Conservation (phyloP, 306 rosid genomes). For the Gleditsia sinensis region DNA sequence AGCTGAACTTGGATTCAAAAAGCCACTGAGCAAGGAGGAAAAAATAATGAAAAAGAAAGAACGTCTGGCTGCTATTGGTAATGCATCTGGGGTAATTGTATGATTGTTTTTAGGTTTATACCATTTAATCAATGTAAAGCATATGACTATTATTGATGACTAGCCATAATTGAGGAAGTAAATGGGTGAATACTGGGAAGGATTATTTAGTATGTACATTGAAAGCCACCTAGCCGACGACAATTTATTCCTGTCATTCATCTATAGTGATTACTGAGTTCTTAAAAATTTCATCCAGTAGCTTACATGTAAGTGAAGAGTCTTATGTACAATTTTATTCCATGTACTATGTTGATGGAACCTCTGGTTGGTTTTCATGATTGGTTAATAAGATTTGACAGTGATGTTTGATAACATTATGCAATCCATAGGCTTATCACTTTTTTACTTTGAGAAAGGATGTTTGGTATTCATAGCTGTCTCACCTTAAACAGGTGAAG, state of each 20-base stretch:
- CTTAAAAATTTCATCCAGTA: neutral
- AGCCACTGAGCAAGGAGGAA: constrained; percentile 90
- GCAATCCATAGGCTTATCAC: constrained; percentile 23
- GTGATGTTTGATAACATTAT: too few species aligned
- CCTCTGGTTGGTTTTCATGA: neutral
- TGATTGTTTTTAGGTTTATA: constrained; percentile 4
- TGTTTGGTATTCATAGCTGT: constrained; percentile 36
- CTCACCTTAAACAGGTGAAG: constrained; percentile 78
- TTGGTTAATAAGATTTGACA: too few species aligned
- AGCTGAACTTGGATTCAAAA: constrained; percentile 83
- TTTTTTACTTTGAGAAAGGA: neutral
- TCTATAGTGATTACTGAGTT: neutral
- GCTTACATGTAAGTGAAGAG: constrained; percentile 6
- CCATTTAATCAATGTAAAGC: constrained; percentile 21
- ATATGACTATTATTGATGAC: constrained; percentile 24
- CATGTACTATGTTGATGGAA: neutral
- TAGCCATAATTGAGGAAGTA: constrained; percentile 8
- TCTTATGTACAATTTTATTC: neutral
- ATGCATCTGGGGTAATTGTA: constrained; percentile 34
- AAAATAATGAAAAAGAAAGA: constrained; percentile 83
- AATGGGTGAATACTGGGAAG: neutral
- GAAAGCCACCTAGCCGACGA: neutral
- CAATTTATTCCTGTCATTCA: neutral
- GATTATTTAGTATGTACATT: neutral
- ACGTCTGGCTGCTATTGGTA: constrained; percentile 99